Percentiles rank a stretch among this genome's conserved stretches.
phyloP scores from a whole-genome alignment of 768 basidiomycete genomes.

The Leccinum longicurvipes region DNA sequence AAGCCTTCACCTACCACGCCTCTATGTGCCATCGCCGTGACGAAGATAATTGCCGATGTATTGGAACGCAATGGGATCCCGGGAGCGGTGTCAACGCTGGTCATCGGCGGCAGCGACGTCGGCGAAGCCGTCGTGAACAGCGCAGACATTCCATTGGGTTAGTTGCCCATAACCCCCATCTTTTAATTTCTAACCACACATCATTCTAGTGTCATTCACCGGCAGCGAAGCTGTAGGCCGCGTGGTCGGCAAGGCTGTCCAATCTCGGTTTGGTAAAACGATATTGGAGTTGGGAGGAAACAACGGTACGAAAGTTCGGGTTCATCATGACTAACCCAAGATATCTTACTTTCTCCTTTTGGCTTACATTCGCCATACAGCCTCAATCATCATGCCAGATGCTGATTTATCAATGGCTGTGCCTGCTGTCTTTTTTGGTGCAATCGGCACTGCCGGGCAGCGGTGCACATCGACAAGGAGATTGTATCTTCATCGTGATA shows the following conservation, averaged over 20 bases:
- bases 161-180: constrained; percentile 11
- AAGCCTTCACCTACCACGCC: constrained; percentile 91
- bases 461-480: constrained; percentile 92
- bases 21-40: constrained; percentile 87
- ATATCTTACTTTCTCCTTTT: constrained; percentile 17
- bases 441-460: constrained; percentile 75
- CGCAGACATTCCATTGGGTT: constrained; percentile 74
- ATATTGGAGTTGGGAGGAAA: constrained; percentile 94
- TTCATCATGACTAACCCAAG: constrained; percentile 17
- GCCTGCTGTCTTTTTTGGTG: constrained; percentile 89
- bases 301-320: constrained; percentile 58
- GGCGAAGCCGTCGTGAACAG: constrained; percentile 80
- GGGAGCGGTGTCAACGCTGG: constrained; percentile 78
- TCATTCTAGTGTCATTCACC: constrained; percentile 80
- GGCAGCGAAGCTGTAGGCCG: constrained; percentile 88
- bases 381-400: constrained; percentile 89
- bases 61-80: constrained; percentile 81
- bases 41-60: constrained; percentile 76
- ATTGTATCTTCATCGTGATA: constrained; percentile 79
- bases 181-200: not conserved
- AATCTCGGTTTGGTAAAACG: constrained; percentile 83
- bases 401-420: constrained; percentile 89
- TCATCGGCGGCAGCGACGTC: constrained; percentile 77
- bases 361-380: constrained; percentile 39
- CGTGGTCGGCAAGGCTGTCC: constrained; percentile 83